Conservation (phyloP, 306 rosid species). For the Dalbergia cochinchinensis region DNA sequence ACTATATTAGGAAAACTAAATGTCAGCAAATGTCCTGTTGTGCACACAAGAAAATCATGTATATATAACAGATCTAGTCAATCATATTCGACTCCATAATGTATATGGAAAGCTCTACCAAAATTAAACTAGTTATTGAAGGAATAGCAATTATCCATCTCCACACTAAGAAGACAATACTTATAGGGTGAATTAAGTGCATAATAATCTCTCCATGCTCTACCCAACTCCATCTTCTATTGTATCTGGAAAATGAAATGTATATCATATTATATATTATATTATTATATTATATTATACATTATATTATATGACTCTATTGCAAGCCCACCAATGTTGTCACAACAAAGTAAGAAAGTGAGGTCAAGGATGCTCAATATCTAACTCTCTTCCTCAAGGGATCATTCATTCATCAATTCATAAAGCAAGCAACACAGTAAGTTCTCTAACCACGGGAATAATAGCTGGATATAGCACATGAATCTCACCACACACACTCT, state of each 20-base stretch:
- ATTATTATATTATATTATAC: too few species aligned
- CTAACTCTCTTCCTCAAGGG: not conserved
- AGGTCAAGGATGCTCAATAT: not conserved
- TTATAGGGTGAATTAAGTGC: not conserved
- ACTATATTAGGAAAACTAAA: not conserved
- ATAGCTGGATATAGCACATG: not conserved
- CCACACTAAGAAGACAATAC: not conserved
- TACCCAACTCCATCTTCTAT: not conserved
- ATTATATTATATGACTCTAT: too few species aligned
- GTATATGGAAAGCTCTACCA: not conserved
- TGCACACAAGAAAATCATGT: not conserved
- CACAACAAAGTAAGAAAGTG: too few species aligned
- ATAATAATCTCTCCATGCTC: not conserved
- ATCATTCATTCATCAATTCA: conserved; percentile 15
- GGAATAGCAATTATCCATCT: not conserved
- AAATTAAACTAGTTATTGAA: not conserved
- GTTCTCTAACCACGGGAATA: not conserved
- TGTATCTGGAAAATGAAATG: not conserved
- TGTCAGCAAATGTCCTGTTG: not conserved
- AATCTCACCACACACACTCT: not conserved
- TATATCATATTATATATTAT: too few species aligned
- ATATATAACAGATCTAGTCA: not conserved
- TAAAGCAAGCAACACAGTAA: too few species aligned
- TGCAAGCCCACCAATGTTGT: too few species aligned
- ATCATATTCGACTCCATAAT: not conserved